Base-by-base conservation (phyloP, 2,329 filamentous ascomycete species). In the Cladosporium sp. region DNA sequence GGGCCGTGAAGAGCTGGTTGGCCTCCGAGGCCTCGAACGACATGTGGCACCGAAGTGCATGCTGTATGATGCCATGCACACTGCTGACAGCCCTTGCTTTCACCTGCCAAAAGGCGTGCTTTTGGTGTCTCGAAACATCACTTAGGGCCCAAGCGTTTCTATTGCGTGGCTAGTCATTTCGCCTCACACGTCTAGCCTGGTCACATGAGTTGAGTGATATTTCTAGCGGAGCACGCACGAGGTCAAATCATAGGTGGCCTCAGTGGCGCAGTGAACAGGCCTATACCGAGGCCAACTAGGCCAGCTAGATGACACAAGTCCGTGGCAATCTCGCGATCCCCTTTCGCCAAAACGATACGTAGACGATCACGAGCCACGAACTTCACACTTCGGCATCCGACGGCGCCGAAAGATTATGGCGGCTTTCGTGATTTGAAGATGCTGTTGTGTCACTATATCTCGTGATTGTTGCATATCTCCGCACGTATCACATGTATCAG, bases 71-170 rank as follows among this genome's bases (percentile, higher is more conserved):
- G 5, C 1, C 19, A 28, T 5, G 3, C 30, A 17, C 20, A 17
- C 49, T 3, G 47, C 47, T 50, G 30, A 34, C 30, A 2, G 14
- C 30, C 36, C 30, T 50, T 50, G 34, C 49, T 51, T 39, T 17
- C 36, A 38, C 19, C n/a, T n/a, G 34, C 30, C n/a, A 36, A 37
- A 51, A 51, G 49, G 49, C 49, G 49, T 51, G 49, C 49, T 51
- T 15, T 39, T 22, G 30, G 17, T 30, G 25, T 50, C 9, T 19
- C n/a, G 11, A n/a, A 50, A 34, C 47, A 50, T 34, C 47, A 50
- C 11, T 37, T 4, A 37, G 4, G 47, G 43, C 17, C 47, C 47
- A 50, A 37, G 47, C 47, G 47, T 12, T 50, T 40, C 8, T 9
- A 17, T 37, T 50, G 47, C 47, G 47, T 50, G 47, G 30, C 47